Base-by-base conservation (phyloP, 2,329 filamentous ascomycete genomes). In the Remersonia thermophila region DNA sequence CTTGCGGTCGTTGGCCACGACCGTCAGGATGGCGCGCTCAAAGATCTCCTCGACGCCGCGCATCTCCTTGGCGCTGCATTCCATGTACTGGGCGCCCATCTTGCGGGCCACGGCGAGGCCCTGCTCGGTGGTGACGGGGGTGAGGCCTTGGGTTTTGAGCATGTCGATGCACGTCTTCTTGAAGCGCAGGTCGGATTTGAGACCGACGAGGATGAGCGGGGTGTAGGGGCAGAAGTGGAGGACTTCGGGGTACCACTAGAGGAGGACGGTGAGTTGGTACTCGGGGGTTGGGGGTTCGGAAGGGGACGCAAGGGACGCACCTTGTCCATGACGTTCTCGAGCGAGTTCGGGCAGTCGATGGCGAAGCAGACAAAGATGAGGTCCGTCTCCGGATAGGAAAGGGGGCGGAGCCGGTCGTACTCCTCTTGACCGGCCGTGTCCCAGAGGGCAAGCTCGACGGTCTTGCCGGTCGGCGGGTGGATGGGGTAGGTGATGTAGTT, bases 191-290 rank as follows among this genome's bases (percentile, higher is more conserved):
- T 98, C 91, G 16, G 89, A 95, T 63, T 98, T 98, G 54, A 98
- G 78, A 40, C 89, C 91, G 48, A 95, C 83, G 38, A 98, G 83
- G 55, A 98, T 81, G 46, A 98, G 79, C 16, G 91, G 91, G 2
- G 89, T 96, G 53, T 91, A 94, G 12, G 91, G 91, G 63, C 91
- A 96, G 69, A 98, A 98, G 63, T 98, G 91, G 38, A 96, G 77
- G 51, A 98, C 91, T 67, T 98, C 91, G 42, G 91, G 91, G 55
- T 95, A 98, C 91, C 91, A 98, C 91, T 96, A 51, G n/a, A n/a
- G n/a, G n/a, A n/a, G 36, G 11, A 13, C 29, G 20, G 52, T 63
- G 51, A 54, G 50, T 43, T 9, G 23, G 12, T 18, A 27, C n/a
- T n/a, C n/a, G n/a, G 31, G 25, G 32, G n/a, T 12, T 35, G 37